A percentile compares a stretch with the other conserved stretches of the same genome.
Evolutionary conservation across 169 alveolate species (phyloP).

Genomic region (Eimeria tenella): DNA sequence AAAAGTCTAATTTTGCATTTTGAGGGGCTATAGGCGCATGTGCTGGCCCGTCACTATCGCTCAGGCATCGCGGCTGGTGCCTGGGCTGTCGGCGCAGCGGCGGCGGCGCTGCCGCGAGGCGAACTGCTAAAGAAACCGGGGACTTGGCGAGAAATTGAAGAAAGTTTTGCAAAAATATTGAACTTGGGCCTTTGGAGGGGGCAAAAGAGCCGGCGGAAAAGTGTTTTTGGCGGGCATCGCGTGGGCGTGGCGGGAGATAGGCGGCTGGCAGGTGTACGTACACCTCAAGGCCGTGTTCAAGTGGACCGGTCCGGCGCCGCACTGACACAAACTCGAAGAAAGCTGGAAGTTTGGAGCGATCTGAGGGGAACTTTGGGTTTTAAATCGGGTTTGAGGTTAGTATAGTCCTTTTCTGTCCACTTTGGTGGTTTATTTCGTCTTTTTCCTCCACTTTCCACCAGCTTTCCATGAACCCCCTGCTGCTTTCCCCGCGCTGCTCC

Average conservation of each 20-base stretch:
- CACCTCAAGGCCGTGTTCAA: constrained; percentile 57
- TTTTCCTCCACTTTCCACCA: constrained; percentile 12
- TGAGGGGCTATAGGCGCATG: constrained; percentile 54
- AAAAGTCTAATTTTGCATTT: not conserved
- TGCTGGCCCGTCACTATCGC: constrained; percentile 45
- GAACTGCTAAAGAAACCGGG: not conserved
- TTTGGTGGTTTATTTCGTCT: constrained; percentile 24
- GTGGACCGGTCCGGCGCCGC: constrained; percentile 61
- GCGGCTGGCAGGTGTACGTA: constrained; percentile 63
- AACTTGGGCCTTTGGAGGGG: not conserved
- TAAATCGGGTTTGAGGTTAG: not conserved
- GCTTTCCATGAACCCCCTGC: not conserved
- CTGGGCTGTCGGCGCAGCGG: constrained; percentile 69
- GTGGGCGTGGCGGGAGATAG: constrained; percentile 43
- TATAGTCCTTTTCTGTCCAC: not conserved
- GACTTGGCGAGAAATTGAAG: not conserved
- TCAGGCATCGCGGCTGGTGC: constrained; percentile 71
- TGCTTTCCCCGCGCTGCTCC: not conserved
- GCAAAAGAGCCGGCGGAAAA: not conserved
- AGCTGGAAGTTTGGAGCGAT: not conserved
- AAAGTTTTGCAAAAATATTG: not conserved
- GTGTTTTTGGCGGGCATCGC: not conserved
- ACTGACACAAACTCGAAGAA: constrained; percentile 10
- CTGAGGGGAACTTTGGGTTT: not conserved
- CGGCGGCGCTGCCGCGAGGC: constrained; percentile 49